phyloP scores from a whole-genome alignment of 2,329 filamentous ascomycete genomes.

The Alternaria solani region DNA sequence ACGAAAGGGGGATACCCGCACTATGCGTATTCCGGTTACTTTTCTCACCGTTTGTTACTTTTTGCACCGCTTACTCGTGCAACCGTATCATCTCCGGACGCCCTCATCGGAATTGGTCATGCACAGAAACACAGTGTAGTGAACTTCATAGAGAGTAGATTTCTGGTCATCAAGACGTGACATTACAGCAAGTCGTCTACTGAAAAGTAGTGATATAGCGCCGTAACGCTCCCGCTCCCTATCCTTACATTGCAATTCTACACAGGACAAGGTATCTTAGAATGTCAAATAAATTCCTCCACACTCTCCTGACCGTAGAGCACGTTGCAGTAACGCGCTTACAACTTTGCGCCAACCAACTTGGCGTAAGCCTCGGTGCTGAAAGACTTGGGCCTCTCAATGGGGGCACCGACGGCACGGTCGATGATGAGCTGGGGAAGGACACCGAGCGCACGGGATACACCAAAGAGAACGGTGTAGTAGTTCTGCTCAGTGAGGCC shows the following conservation, averaged over 20 bases:
- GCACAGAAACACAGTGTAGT: conserved; percentile 2
- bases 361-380: conserved; percentile 96
- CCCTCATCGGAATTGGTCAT: neutral
- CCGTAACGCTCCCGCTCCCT: conserved; percentile 35
- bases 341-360: conserved; percentile 89
- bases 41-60: conserved; percentile 12
- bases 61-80: neutral
- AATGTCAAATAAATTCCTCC: conserved; percentile 31
- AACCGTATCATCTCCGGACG: conserved; percentile 7
- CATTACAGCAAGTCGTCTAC: conserved; percentile 37
- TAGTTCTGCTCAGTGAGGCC: conserved; percentile 98
- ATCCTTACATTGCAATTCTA: conserved; percentile 49
- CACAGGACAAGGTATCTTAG: conserved; percentile 44
- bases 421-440: conserved; percentile 99
- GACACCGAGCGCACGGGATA: conserved; percentile 96
- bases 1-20: conserved; percentile 11
- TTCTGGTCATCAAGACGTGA: conserved; percentile 33
- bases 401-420: conserved; percentile 94
- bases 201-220: conserved; percentile 42
- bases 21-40: conserved; percentile 15
- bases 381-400: conserved; percentile 99
- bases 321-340: conserved; percentile 53
- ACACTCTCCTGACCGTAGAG: conserved; percentile 19
- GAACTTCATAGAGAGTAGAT: neutral
- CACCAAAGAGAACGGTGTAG: conserved; percentile 99